Evolutionary conservation across 1,284 basidiomycete species (phyloP), one percentile per base, ranked within the genome.

Genomic region (Pulchroboletus neoregius): DNA sequence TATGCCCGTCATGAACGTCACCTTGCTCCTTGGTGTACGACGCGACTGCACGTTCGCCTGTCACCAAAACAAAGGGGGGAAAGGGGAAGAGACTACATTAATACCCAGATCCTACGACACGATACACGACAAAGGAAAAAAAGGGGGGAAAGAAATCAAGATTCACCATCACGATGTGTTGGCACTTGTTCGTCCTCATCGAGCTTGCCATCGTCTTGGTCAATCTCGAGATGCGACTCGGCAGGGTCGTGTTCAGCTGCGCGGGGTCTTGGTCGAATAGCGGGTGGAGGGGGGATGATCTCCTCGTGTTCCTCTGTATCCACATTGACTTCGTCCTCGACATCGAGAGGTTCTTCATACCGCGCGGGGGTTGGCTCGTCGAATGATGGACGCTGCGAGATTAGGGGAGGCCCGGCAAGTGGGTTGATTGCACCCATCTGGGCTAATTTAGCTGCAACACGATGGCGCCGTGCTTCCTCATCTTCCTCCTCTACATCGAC

Each of bases 361-460:
- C 27, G 41, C 3, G 16, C 30, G 18, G 13, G 11, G 16, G 34
- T 34, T 2, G 24, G 39, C 34, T 61, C 58, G 7, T 52, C 43
- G 11, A 40, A 15, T 3, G 53, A 47, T 26, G 53, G 56, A 27
- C 64, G 67, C 9, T 60, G 65, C 4, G 71, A 68, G 44, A 70
- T 66, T 8, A 68, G 67, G 0, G 67, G 55, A 10, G 38, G 53
- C 16, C 57, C 66, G 13, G 74, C 70, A 49, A 83, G 74, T 1
- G 81, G 79, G 58, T 84, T 85, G 57, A 83, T 68, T 20, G 78
- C 85, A 10, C 82, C 84, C 70, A 79, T 80, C 65, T 80, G 78
- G 2, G 78, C 77, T 34, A 85, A 60, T 38, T 72, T 75, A 52
- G 80, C 82, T n/a, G 80, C 76, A 30, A 84, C 75, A 46, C 77